A percentile compares a stretch with the other conserved stretches of the same genome.
phyloP scores from a whole-genome alignment of 2,329 filamentous ascomycete genomes.

The Cladosporium phlei region DNA sequence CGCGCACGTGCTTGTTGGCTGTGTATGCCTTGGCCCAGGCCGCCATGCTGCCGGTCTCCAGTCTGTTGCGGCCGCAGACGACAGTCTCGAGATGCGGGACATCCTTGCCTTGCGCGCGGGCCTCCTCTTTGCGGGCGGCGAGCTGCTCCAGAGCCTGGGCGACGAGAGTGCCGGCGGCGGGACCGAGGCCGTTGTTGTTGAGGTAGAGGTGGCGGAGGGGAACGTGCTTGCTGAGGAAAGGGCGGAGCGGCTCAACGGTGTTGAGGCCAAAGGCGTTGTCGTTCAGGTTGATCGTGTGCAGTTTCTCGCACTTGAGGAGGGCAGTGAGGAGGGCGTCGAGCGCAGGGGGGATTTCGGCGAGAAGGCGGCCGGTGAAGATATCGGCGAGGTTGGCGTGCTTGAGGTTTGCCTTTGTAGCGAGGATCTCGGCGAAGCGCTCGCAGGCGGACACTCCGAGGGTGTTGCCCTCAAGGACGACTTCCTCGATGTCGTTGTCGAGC shows the following conservation, averaged over 20 bases:
- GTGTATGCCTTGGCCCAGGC: slow-evolving; percentile 88
- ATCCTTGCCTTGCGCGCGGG: slow-evolving; percentile 63
- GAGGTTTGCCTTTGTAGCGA: slow-evolving; percentile 72
- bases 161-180: slow-evolving; percentile 81
- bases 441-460: slow-evolving; percentile 87
- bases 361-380: slow-evolving; percentile 91
- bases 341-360: slow-evolving; percentile 89
- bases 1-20: slow-evolving; percentile 72
- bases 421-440: slow-evolving; percentile 74
- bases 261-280: slow-evolving; percentile 98
- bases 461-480: slow-evolving; percentile 83
- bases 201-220: slow-evolving; percentile 91
- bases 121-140: slow-evolving; percentile 76
- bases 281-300: slow-evolving; percentile 90
- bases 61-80: slow-evolving; percentile 89
- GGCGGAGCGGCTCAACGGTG: slow-evolving; percentile 85
- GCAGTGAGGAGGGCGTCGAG: slow-evolving; percentile 80
- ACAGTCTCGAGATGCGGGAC: slow-evolving; percentile 90
- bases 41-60: slow-evolving; percentile 94
- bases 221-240: slow-evolving; percentile 81
- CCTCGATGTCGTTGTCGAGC: slow-evolving; percentile 65
- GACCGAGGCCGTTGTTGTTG: slow-evolving; percentile 97
- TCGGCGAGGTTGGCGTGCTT: slow-evolving; percentile 85
- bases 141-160: slow-evolving; percentile 81
- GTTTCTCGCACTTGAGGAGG: slow-evolving; percentile 76